Conservation (phyloP, 768 basidiomycete genomes). For the Sporobolomyces roseus region DNA sequence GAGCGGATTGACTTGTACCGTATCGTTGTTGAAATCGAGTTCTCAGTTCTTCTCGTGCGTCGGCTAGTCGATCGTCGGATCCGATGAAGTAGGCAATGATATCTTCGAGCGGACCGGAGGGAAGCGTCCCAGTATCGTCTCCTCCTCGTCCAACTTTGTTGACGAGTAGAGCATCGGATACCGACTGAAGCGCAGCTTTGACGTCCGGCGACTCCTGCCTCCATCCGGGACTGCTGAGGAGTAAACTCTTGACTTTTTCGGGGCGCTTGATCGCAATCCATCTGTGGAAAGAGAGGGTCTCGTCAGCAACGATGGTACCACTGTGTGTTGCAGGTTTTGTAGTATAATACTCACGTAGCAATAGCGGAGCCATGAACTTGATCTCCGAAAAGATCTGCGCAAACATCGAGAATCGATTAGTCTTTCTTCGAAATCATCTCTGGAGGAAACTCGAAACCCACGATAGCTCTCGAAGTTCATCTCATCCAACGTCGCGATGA, state of each 20-base stretch:
- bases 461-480: slow-evolving; percentile 6
- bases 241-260: slow-evolving; percentile 10
- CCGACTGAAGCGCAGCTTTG: neutral
- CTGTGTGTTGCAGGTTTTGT: too few species aligned
- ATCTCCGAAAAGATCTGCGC: slow-evolving; percentile 33
- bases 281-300: neutral
- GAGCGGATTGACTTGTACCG: slow-evolving; percentile 4
- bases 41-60: neutral
- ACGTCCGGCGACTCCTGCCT: slow-evolving; percentile 9
- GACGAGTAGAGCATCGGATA: neutral
- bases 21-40: slow-evolving; percentile 21
- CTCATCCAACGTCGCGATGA: slow-evolving; percentile 16
- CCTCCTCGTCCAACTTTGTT: slow-evolving; percentile 19
- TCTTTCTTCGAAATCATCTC: too few species aligned
- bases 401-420: too few species aligned
- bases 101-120: slow-evolving; percentile 11
- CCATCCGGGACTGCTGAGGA: slow-evolving; percentile 27
- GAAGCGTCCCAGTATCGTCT: slow-evolving; percentile 14
- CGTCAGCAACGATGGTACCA: too few species aligned
- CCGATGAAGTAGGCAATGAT: slow-evolving; percentile 20
- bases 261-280: slow-evolving; percentile 20
- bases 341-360: slow-evolving; percentile 8
- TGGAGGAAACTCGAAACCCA: too few species aligned
- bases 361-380: slow-evolving; percentile 17
- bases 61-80: neutral